A percentile compares a stretch with the other conserved stretches of the same genome.
Conservation (phyloP, 805 yeast species). For the Wickerhamiella alocasiicola region DNA sequence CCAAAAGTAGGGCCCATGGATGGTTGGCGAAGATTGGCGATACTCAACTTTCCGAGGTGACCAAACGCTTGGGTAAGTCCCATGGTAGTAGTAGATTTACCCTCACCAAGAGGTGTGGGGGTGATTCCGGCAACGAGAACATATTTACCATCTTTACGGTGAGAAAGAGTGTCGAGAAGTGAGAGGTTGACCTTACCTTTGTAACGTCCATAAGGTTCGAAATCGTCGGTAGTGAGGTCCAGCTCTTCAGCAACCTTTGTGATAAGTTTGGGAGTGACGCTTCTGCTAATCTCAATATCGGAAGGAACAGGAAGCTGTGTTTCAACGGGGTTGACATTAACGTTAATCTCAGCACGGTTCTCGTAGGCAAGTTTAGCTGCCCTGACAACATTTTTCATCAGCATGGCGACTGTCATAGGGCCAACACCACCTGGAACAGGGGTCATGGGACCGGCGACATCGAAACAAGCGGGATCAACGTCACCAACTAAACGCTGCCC, state of each 20-base stretch:
- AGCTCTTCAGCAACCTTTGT: conserved; percentile 63
- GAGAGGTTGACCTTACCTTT: conserved; percentile 80
- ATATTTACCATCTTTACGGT: conserved; percentile 65
- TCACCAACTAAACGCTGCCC: conserved; percentile 87
- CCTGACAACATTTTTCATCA: conserved; percentile 66
- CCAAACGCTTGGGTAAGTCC: conserved; percentile 93
- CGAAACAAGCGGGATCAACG: conserved; percentile 65
- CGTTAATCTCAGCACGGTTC: conserved; percentile 35
- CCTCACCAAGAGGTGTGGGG: conserved; percentile 97
- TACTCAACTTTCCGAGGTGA: conserved; percentile 63
- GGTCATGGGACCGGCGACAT: conserved; percentile 57
- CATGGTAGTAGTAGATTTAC: conserved; percentile 91
- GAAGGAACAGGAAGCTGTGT: conserved; percentile 66
- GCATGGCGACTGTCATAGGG: conserved; percentile 98
- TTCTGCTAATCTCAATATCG: conserved; percentile 80
- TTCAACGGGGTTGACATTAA: conserved; percentile 44
- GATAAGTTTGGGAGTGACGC: conserved; percentile 77
- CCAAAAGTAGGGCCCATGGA: conserved; percentile 99
- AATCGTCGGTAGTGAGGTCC: conserved; percentile 65
- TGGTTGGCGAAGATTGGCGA: conserved; percentile 95
- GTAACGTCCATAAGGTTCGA: conserved; percentile 80
- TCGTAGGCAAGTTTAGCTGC: conserved; percentile 56
- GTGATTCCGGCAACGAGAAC: conserved; percentile 93
- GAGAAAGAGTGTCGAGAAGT: conserved; percentile 52
- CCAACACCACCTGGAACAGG: conserved; percentile 99